Evolutionary conservation across 2,329 filamentous ascomycete genomes (phyloP).

Genomic region (Neopestalotiopsis clavispora): DNA sequence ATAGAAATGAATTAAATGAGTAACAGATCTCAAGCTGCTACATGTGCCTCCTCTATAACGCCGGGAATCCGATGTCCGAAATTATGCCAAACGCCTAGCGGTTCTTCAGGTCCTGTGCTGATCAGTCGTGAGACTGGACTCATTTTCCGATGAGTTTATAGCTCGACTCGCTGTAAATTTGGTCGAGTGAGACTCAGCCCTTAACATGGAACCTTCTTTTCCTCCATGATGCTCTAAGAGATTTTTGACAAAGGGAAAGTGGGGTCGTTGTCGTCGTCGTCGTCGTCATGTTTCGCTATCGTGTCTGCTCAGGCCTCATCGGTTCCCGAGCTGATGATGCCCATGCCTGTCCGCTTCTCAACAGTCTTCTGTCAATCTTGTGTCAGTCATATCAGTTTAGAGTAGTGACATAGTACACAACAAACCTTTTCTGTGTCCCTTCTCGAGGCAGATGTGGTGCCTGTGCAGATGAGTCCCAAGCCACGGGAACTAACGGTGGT

Average conservation of each 20-base stretch:
- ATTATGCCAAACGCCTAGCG: background rate
- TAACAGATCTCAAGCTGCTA: background rate
- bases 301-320: slow-evolving; percentile 10
- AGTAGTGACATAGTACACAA: too few relatives aligned
- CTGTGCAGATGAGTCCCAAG: too few relatives aligned
- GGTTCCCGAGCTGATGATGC: slow-evolving; percentile 16
- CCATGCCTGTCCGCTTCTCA: slow-evolving; percentile 9
- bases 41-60: background rate
- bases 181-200: background rate
- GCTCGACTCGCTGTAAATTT: background rate
- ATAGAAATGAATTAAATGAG: background rate
- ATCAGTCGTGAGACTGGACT: background rate
- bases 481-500: too few relatives aligned
- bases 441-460: too few relatives aligned
- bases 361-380: background rate
- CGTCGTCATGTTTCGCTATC: background rate
- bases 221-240: background rate
- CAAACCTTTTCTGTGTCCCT: too few relatives aligned
- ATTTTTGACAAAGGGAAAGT: background rate
- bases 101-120: background rate
- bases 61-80: background rate
- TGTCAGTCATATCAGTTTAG: too few relatives aligned
- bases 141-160: background rate
- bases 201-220: background rate
- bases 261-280: too few relatives aligned